Base-by-base conservation (phyloP, 2,329 filamentous ascomycete species). In the Chaetoscypha palmicola region DNA sequence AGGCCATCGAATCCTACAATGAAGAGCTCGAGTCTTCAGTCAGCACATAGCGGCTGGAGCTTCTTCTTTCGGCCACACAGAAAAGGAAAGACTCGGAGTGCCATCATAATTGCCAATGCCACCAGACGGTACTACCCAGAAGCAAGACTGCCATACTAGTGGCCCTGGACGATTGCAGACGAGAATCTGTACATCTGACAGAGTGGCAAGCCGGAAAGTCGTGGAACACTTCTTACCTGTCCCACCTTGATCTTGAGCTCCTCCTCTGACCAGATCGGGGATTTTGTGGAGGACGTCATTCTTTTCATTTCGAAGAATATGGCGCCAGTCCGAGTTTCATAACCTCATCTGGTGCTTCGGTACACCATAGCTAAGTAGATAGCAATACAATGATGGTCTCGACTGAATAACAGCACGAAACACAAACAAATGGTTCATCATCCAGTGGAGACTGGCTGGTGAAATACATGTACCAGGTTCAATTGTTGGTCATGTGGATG, bases 1-100 rank as follows among this genome's bases (percentile, higher is more conserved):
- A 62, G 55, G 32, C 64, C 66, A 46, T 68, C 54, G 31, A 70
- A 70, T 17, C 67, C 67, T 47, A 69, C 64, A 30, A 66, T 64
- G 44, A 71, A 69, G 34, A 69, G 62, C 67, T 70, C 14, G 40
- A 21, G 9, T 4, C 12, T 31, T 31, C 16, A 31, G 28, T 31
- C 3, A 31, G 28, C 16, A 10, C 3, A 11, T 11, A 12, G 16
- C 3, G 3, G 16, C 28, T 12, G 16, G 28, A 12, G 28, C 24
- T 31, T 3, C 16, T 31, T 3, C 16, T 11, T 31, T 3, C 28
- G 16, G 16, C 16, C 11, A 31, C n/a, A n/a, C n/a, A n/a, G n/a
- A n/a, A n/a, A n/a, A n/a, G n/a, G n/a, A n/a, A n/a, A n/a, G n/a
- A n/a, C n/a, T n/a, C n/a, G n/a, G n/a, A n/a, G n/a, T n/a, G n/a